These are phyloP conservation scores for Heterobasidion occidentale DNA, from an alignment of 1,284 basidiomycete species.

Conservation along the genomic window DNA sequence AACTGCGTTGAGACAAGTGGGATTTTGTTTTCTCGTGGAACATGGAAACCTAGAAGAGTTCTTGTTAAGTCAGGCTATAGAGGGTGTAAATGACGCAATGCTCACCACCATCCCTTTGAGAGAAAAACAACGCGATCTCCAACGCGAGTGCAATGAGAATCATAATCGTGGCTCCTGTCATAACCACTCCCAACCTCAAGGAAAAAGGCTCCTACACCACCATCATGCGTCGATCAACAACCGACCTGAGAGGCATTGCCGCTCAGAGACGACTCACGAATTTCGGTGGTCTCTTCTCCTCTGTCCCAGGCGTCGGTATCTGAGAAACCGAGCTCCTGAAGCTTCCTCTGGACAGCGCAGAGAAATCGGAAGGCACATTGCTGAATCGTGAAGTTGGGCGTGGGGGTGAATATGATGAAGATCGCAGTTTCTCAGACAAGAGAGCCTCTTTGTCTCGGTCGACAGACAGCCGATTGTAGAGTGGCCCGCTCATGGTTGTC, in stretches of 20 bases:
- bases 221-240: too few species aligned
- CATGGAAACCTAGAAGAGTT: constrained; percentile 36
- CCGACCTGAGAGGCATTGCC: too few species aligned
- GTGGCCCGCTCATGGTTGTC: background rate
- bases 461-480: background rate
- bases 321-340: constrained; percentile 8
- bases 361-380: background rate
- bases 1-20: constrained; percentile 43
- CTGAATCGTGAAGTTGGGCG: background rate
- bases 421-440: background rate
- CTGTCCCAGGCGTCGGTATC: constrained; percentile 9
- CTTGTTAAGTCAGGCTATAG: background rate
- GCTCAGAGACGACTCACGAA: constrained; percentile 4
- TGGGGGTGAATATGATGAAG: background rate
- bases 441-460: background rate
- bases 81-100: constrained; percentile 1
- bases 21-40: constrained; percentile 41
- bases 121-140: constrained; percentile 35
- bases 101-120: constrained; percentile 35
- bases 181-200: constrained; percentile 33
- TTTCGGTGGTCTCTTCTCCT: constrained; percentile 6
- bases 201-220: constrained; percentile 34
- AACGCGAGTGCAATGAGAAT: constrained; percentile 40
- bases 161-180: constrained; percentile 33
- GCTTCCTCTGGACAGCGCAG: background rate